Conservation (phyloP, 345 rosid species). For the Citrus cavaleriei region DNA sequence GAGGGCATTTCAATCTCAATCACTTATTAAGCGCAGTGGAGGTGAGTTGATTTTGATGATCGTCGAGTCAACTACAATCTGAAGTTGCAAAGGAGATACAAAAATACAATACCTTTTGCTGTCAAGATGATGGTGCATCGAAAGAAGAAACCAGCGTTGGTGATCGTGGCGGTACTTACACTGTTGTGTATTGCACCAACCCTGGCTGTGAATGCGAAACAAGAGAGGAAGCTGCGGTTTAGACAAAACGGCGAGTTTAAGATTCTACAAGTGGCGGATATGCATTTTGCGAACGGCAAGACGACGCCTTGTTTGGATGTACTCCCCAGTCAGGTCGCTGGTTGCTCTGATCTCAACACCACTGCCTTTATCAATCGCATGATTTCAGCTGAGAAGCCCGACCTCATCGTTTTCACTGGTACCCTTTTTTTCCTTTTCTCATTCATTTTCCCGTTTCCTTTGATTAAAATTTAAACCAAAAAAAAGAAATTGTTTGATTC, state of each 20-base stretch:
- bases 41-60: neutral
- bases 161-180: conserved; percentile 1
- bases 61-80: neutral
- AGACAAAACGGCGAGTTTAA: conserved; percentile 58
- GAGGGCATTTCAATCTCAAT: no score
- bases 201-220: conserved; percentile 8
- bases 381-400: conserved; percentile 76
- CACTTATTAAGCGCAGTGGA: no score
- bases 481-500: neutral
- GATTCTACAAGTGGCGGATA: conserved; percentile 89
- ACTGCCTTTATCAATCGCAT: conserved; percentile 64
- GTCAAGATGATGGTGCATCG: neutral
- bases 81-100: neutral
- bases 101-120: neutral
- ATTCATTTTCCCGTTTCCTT: neutral
- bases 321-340: conserved; percentile 35
- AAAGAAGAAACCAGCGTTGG: neutral
- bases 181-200: conserved; percentile 17
- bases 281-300: conserved; percentile 83
- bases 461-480: neutral
- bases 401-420: conserved; percentile 92
- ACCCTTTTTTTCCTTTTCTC: neutral
- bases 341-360: conserved; percentile 89
- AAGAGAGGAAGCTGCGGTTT: conserved; percentile 39
- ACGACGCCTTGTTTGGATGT: conserved; percentile 52